Conservation (phyloP, 2,329 filamentous ascomycete species). For the Talaromyces sp. region DNA sequence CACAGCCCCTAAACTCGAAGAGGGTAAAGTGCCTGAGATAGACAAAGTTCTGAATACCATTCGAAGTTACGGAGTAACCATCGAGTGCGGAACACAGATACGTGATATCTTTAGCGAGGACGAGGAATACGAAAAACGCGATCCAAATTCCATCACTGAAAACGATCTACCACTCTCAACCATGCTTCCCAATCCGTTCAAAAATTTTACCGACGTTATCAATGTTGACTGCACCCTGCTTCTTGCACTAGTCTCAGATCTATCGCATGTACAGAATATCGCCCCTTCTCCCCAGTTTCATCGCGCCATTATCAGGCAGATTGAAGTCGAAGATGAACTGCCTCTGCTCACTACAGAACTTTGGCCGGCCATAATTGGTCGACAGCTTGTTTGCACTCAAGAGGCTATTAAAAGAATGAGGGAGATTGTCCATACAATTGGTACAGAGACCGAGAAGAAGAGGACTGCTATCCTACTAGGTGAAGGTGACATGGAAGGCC, state of each 20-base stretch:
- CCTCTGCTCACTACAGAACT: slow-evolving; percentile 57
- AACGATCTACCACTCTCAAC: slow-evolving; percentile 23
- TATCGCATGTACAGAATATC: slow-evolving; percentile 54
- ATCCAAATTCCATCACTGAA: slow-evolving; percentile 13
- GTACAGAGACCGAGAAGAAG: slow-evolving; percentile 55
- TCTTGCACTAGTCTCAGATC: slow-evolving; percentile 67
- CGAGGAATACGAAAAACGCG: slow-evolving; percentile 7
- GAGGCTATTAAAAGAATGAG: slow-evolving; percentile 62
- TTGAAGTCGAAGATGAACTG: slow-evolving; percentile 58
- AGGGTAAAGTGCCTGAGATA: slow-evolving; percentile 49
- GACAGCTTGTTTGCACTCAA: slow-evolving; percentile 59
- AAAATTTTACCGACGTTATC: slow-evolving; percentile 39
- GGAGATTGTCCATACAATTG: slow-evolving; percentile 61
- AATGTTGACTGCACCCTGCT: slow-evolving; percentile 59
- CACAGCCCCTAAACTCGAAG: slow-evolving; percentile 55
- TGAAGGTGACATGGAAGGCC: slow-evolving; percentile 35
- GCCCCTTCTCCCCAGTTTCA: slow-evolving; percentile 51
- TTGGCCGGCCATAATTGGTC: slow-evolving; percentile 56
- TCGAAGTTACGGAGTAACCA: slow-evolving; percentile 44
- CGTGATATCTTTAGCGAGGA: slow-evolving; percentile 11
- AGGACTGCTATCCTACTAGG: slow-evolving; percentile 57
- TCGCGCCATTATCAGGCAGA: slow-evolving; percentile 57
- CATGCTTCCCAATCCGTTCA: slow-evolving; percentile 39
- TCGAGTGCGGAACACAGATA: slow-evolving; percentile 32
- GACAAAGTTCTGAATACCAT: slow-evolving; percentile 54